A percentile compares a stretch with the other conserved stretches of the same genome.
phyloP scores from a whole-genome alignment of 495 filamentous ascomycete species.

The Chaetomidium leptoderma region DNA sequence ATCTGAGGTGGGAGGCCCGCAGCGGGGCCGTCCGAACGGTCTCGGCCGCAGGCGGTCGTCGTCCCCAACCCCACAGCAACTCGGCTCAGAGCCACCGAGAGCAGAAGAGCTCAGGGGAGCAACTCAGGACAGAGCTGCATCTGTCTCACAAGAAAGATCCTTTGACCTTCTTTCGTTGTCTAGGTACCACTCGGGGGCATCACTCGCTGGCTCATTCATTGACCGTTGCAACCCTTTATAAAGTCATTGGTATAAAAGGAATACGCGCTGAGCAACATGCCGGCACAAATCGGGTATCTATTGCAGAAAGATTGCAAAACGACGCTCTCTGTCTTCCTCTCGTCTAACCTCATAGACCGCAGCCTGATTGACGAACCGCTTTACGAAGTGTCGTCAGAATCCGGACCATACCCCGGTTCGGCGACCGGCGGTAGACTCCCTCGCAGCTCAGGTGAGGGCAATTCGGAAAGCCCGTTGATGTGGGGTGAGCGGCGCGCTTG shows the following conservation, averaged over 20 bases:
- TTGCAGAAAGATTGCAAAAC: slow-evolving; percentile 2
- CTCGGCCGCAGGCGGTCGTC: not conserved
- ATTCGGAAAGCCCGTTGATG: slow-evolving; percentile 17
- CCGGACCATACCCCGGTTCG: slow-evolving; percentile 20
- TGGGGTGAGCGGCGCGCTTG: not conserved
- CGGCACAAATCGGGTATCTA: slow-evolving; percentile 12
- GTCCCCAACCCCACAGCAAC: not conserved
- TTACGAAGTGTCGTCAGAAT: slow-evolving; percentile 18
- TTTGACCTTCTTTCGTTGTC: too few species aligned
- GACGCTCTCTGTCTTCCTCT: not conserved
- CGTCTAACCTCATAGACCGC: not conserved
- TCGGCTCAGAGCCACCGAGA: too few species aligned
- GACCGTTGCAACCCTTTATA: not conserved
- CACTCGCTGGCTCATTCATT: not conserved
- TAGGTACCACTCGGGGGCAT: not conserved
- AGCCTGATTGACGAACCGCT: not conserved
- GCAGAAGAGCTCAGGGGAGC: too few species aligned
- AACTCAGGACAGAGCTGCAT: not conserved
- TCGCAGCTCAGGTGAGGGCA: slow-evolving; percentile 18
- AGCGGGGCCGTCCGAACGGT: slow-evolving; percentile 13
- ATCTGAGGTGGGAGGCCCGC: not conserved
- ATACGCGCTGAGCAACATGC: not conserved
- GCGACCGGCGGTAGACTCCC: slow-evolving; percentile 22
- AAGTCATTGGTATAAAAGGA: not conserved
- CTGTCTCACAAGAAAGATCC: not conserved